Conservation (phyloP, 2,329 filamentous ascomycete species). For the Alternaria sp. region DNA sequence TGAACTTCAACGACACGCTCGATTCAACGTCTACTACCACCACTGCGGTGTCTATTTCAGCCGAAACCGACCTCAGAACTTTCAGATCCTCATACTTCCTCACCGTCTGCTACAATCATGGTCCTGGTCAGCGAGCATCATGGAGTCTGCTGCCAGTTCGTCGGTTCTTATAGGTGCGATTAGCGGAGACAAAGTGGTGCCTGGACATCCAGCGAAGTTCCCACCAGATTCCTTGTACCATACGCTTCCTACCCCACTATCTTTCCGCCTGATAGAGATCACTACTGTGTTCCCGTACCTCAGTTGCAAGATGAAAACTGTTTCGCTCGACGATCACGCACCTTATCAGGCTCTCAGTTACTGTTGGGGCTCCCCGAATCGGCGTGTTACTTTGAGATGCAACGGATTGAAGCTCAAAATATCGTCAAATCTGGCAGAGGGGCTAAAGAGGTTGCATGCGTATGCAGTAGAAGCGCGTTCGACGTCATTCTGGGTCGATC, state of each 20-base stretch:
- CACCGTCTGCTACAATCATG: no score
- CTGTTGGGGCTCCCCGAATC: not conserved
- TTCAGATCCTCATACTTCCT: no score
- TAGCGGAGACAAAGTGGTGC: no score
- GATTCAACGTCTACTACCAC: not conserved
- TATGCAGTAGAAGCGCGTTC: no score
- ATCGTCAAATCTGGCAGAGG: not conserved
- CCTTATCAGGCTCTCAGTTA: not conserved
- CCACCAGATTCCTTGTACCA: not conserved
- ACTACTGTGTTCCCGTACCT: fast-evolving
- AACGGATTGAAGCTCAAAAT: not conserved
- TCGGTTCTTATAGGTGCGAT: no score
- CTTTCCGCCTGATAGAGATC: not conserved
- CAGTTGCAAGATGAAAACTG: not conserved
- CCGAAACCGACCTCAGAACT: no score
- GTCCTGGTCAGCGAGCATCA: no score
- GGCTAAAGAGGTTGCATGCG: not conserved
- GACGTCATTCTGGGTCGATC: not conserved
- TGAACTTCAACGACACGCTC: not conserved
- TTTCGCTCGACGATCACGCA: not conserved
- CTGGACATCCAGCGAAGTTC: not conserved
- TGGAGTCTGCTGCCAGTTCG: no score
- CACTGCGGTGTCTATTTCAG: no score
- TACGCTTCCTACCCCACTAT: not conserved
- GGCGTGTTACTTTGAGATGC: not conserved